These are phyloP conservation scores for Xylogone sp. DNA, from an alignment of 2,329 filamentous ascomycete genomes.

Conservation along the genomic window DNA sequence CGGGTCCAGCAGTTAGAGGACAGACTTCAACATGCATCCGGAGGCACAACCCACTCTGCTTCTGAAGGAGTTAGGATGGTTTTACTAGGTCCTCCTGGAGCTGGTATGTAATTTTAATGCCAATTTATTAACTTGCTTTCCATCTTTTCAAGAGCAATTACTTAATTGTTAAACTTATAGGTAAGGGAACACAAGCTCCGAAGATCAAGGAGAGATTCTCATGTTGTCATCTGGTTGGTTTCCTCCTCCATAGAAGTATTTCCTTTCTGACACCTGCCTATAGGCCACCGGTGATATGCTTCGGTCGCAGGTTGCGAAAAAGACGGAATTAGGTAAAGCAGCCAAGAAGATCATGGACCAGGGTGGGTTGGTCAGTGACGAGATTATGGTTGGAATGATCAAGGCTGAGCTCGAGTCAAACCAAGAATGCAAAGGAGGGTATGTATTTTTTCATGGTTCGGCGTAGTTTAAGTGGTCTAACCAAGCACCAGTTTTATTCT, in stretches of 20 bases:
- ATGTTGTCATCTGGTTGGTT: constrained; percentile 88
- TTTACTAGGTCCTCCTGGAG: constrained; percentile 93
- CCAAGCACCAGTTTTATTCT: constrained; percentile 81
- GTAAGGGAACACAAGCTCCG: constrained; percentile 97
- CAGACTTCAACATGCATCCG: constrained; percentile 53
- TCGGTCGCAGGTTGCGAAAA: constrained; percentile 95
- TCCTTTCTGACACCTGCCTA: constrained; percentile 18
- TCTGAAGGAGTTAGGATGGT: constrained; percentile 86
- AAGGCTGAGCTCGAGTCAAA: constrained; percentile 94
- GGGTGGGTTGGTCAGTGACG: constrained; percentile 94
- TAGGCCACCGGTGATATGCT: constrained; percentile 99
- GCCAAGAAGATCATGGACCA: constrained; percentile 99
- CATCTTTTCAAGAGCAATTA: constrained; percentile 15
- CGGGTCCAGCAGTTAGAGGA: constrained; percentile 83
- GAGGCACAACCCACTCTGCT: constrained; percentile 46
- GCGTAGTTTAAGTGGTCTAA: constrained; percentile 11
- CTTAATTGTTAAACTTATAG: constrained; percentile 42
- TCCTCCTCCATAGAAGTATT: not conserved
- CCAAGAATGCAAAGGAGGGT: constrained; percentile 95
- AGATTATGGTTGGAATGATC: constrained; percentile 99
- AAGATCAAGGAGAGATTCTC: constrained; percentile 98
- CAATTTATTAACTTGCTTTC: constrained; percentile 2
- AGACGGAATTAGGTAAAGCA: constrained; percentile 89
- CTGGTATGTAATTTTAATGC: constrained; percentile 61
- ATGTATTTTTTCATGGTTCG: constrained; percentile 32